Percentiles rank a stretch among this genome's conserved stretches.
phyloP scores from a whole-genome alignment of 148 eudicot species.

The Rheum nobile region DNA sequence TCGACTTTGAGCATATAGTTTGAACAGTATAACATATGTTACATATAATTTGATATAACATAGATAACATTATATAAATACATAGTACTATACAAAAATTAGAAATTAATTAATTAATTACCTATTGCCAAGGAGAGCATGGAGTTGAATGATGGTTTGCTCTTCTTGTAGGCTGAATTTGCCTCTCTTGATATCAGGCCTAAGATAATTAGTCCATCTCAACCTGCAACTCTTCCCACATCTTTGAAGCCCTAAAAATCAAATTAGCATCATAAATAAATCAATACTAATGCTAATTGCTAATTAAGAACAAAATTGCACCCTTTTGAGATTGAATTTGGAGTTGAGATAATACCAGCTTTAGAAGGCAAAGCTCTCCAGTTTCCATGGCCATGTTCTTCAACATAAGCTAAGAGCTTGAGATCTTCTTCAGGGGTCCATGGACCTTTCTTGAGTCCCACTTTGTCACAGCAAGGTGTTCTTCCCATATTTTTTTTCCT shows the following conservation, averaged over 20 bases:
- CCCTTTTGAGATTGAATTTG: neutral
- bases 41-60: neutral
- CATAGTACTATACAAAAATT: no score
- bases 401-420: conserved; percentile 77
- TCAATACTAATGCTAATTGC: neutral
- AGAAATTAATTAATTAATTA: neutral
- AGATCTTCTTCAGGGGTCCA: conserved; percentile 99
- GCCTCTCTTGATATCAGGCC: conserved; percentile 94
- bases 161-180: conserved; percentile 89
- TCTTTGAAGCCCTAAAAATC: conserved; percentile 66
- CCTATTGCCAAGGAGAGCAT: conserved; percentile 97
- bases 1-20: neutral
- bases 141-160: conserved; percentile 95
- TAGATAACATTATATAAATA: no score
- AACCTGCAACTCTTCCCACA: conserved; percentile 94
- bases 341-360: conserved; percentile 44
- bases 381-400: conserved; percentile 96
- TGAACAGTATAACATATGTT: no score
- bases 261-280: neutral
- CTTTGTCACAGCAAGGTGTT: conserved; percentile 84
- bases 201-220: conserved; percentile 89
- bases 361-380: conserved; percentile 82
- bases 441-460: conserved; percentile 89
- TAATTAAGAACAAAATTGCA: neutral
- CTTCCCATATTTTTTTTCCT: conserved; percentile 64